These are phyloP conservation scores for Hemerocallis citrina DNA, from an alignment of 106 monocot species.

Conservation along the genomic window DNA sequence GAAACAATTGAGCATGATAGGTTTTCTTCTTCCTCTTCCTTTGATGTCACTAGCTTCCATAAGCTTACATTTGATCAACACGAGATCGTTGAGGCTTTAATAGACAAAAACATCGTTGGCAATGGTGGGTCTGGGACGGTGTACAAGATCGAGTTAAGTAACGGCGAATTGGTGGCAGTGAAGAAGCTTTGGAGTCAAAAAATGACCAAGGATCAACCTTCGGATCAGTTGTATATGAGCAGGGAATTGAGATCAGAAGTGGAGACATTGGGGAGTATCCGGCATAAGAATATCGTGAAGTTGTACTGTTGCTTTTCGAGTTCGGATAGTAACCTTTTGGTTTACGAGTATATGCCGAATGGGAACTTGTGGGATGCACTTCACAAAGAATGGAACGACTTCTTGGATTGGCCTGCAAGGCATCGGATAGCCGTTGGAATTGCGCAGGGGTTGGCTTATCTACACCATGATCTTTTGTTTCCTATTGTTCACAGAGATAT, in stretches of 20 bases:
- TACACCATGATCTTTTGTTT: conserved; percentile 83
- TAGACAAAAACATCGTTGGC: conserved; percentile 90
- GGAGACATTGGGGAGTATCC: conserved; percentile 80
- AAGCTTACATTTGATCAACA: conserved; percentile 82
- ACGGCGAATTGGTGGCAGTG: conserved; percentile 75
- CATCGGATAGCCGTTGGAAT: conserved; percentile 70
- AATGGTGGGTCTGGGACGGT: conserved; percentile 88
- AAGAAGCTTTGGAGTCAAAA: conserved; percentile 65
- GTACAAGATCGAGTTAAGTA: conserved; percentile 86
- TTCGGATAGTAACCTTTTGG: conserved; percentile 63
- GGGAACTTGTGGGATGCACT: conserved; percentile 94
- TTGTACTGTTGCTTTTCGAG: conserved; percentile 90
- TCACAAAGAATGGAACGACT: conserved; percentile 41
- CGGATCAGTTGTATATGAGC: conserved; percentile 25
- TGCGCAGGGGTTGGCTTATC: conserved; percentile 79
- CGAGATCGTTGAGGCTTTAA: conserved; percentile 84
- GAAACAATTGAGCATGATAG: conserved; percentile 37
- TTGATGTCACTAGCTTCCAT: conserved; percentile 86
- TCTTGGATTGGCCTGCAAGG: conserved; percentile 72
- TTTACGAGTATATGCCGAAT: conserved; percentile 97
- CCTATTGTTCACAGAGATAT: conserved; percentile 89
- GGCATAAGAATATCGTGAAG: conserved; percentile 99
- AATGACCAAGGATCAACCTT: conserved; percentile 16
- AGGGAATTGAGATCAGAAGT: conserved; percentile 78
- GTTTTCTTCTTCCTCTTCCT: conserved; percentile 40